These are phyloP conservation scores for Ichthyophthirius multifiliis DNA, from an alignment of 169 alveolate genomes.

Conservation along the genomic window DNA sequence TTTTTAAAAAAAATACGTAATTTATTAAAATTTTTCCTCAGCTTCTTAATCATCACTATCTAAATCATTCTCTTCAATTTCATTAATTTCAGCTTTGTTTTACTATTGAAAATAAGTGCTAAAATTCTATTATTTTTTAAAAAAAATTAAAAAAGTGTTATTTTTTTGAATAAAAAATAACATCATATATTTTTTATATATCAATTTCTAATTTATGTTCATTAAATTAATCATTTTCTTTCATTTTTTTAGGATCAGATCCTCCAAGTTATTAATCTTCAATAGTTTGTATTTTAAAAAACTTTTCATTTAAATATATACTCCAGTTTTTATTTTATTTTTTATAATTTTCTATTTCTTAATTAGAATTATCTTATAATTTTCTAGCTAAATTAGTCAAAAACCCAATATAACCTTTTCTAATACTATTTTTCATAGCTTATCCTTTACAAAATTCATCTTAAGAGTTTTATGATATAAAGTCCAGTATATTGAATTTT, in stretches of 20 bases:
- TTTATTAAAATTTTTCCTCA: too few relatives aligned
- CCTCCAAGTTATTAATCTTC: constrained; percentile 6
- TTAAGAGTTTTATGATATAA: background rate
- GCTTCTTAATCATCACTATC: too few relatives aligned
- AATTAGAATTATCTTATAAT: background rate
- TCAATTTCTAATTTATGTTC: background rate
- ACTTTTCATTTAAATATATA: background rate
- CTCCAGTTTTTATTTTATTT: background rate
- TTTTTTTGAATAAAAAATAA: too few relatives aligned
- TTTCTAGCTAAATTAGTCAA: background rate
- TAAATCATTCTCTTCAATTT: too few relatives aligned
- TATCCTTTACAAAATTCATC: background rate
- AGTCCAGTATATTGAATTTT: background rate
- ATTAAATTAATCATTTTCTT: background rate
- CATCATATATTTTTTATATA: constrained; percentile 1
- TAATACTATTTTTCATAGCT: background rate
- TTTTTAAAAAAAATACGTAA: too few relatives aligned
- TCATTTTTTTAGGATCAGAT: background rate
- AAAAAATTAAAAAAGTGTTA: too few relatives aligned
- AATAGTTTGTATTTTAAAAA: background rate
- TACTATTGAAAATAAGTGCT: too few relatives aligned
- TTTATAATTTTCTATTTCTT: background rate
- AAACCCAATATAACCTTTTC: background rate
- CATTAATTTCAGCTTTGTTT: too few relatives aligned
- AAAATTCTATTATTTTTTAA: too few relatives aligned